phyloP scores from a whole-genome alignment of 768 basidiomycete genomes.

The Filobasidium wieringae region DNA sequence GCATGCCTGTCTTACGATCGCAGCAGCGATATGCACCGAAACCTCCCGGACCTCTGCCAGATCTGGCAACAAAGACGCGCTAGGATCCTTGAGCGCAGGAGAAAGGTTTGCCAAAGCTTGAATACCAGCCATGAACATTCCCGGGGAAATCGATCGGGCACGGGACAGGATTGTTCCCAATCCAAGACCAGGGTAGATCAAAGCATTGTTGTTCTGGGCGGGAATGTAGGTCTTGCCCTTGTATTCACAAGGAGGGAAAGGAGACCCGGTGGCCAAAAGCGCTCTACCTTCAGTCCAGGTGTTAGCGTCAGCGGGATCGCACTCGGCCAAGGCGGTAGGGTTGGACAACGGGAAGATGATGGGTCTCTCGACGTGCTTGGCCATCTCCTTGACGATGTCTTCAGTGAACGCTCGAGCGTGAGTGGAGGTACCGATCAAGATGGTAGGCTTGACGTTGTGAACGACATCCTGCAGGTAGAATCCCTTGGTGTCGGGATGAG shows the following conservation, averaged over 20 bases:
- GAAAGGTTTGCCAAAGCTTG: constrained; percentile 63
- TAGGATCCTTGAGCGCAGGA: constrained; percentile 60
- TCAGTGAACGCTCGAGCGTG: constrained; percentile 64
- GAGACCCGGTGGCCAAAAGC: constrained; percentile 70
- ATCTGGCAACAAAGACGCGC: constrained; percentile 62
- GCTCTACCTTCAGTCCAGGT: constrained; percentile 68
- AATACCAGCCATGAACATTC: constrained; percentile 76
- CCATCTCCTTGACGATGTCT: constrained; percentile 52
- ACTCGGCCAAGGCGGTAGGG: constrained; percentile 63
- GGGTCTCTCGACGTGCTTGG: constrained; percentile 55
- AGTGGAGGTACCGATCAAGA: constrained; percentile 75
- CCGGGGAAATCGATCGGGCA: constrained; percentile 57
- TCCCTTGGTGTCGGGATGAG: constrained; percentile 26
- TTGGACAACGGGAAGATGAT: constrained; percentile 65
- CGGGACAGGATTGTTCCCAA: constrained; percentile 64
- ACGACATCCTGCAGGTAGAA: constrained; percentile 47
- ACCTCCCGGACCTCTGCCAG: constrained; percentile 59
- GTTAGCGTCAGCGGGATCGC: constrained; percentile 25
- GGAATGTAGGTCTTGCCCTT: constrained; percentile 13
- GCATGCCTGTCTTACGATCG: constrained; percentile 68
- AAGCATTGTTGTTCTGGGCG: constrained; percentile 16
- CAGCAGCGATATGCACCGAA: constrained; percentile 64
- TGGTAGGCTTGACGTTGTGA: constrained; percentile 60
- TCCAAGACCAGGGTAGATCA: constrained; percentile 72
- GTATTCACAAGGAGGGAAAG: constrained; percentile 50